Evolutionary conservation across 257 asterid species (phyloP).

Genomic region (Buddleja alternifolia): DNA sequence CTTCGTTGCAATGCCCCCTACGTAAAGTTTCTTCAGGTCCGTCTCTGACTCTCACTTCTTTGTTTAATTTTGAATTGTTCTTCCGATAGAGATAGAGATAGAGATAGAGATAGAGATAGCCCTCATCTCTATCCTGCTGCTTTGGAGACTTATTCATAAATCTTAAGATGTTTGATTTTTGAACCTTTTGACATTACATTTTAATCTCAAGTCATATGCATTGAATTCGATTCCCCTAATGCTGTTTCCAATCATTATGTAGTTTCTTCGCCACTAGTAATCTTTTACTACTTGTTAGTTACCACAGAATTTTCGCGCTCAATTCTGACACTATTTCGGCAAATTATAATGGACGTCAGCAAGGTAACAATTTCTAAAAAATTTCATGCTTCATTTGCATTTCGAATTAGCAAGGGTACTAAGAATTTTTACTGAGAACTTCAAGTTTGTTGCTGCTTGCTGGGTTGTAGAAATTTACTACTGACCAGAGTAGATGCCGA

Average conservation of each 20-base stretch:
- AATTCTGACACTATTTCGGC: background rate
- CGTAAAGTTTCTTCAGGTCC: too few species aligned
- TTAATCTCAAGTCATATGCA: too few species aligned
- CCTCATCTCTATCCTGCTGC: too few species aligned
- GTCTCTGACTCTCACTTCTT: too few species aligned
- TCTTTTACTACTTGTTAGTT: background rate
- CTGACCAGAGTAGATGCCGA: slow-evolving; percentile 33
- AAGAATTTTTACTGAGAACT: slow-evolving; percentile 6
- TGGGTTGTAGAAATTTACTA: slow-evolving; percentile 39
- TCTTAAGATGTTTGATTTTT: too few species aligned
- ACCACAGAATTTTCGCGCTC: background rate
- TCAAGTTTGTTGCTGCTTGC: too few species aligned
- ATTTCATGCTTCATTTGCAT: background rate
- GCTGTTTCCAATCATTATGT: background rate
- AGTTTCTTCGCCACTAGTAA: background rate
- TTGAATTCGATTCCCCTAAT: background rate
- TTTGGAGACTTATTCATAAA: too few species aligned
- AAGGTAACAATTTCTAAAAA: slow-evolving; percentile 35
- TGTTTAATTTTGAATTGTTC: too few species aligned
- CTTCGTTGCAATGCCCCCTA: too few species aligned
- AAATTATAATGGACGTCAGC: slow-evolving; percentile 26
- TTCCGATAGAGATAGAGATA: too few species aligned
- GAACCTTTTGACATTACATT: too few species aligned
- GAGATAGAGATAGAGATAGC: too few species aligned
- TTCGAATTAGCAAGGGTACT: background rate